phyloP scores from a whole-genome alignment of 2,329 filamentous ascomycete genomes.

The Verticillium klebahnii region DNA sequence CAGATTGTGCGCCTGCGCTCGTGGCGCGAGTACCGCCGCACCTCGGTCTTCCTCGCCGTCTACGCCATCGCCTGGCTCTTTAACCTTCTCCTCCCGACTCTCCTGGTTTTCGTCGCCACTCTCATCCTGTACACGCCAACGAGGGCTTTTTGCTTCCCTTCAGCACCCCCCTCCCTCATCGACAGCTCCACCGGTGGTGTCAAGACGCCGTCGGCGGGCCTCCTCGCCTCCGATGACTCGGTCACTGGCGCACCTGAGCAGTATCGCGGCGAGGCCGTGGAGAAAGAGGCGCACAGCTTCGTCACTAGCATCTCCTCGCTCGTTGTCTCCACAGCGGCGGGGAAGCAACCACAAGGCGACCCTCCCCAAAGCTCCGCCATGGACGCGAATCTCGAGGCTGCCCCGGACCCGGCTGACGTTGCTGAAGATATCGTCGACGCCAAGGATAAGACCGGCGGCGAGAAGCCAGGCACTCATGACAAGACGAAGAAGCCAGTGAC shows the following conservation, averaged over 20 bases:
- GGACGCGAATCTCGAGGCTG: constrained; percentile 16
- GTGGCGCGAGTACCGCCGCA: constrained; percentile 70
- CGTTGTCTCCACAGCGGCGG: constrained; percentile 68
- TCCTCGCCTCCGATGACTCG: constrained; percentile 71
- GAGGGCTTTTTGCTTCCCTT: constrained; percentile 65
- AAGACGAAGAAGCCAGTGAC: constrained; percentile 78
- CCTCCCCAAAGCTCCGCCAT: constrained; percentile 40
- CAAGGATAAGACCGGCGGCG: constrained; percentile 39
- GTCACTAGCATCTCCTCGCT: constrained; percentile 66
- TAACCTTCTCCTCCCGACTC: constrained; percentile 62
- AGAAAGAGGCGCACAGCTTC: constrained; percentile 78
- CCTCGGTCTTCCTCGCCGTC: constrained; percentile 54
- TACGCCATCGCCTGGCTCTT: constrained; percentile 65
- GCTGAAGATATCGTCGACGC: constrained; percentile 33
- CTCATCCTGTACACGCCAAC: constrained; percentile 63
- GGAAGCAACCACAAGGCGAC: constrained; percentile 68
- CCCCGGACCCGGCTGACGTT: constrained; percentile 45
- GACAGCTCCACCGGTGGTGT: constrained; percentile 65
- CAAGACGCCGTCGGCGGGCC: constrained; percentile 71
- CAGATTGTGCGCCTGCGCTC: constrained; percentile 73
- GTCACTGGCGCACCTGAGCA: constrained; percentile 79
- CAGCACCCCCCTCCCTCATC: constrained; percentile 71
- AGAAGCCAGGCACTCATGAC: constrained; percentile 47
- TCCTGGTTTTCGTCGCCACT: constrained; percentile 54
- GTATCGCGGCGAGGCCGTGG: constrained; percentile 76